Base-by-base conservation (phyloP, 371 early-diverging fungal species). In the Fennellomyces sp. region DNA sequence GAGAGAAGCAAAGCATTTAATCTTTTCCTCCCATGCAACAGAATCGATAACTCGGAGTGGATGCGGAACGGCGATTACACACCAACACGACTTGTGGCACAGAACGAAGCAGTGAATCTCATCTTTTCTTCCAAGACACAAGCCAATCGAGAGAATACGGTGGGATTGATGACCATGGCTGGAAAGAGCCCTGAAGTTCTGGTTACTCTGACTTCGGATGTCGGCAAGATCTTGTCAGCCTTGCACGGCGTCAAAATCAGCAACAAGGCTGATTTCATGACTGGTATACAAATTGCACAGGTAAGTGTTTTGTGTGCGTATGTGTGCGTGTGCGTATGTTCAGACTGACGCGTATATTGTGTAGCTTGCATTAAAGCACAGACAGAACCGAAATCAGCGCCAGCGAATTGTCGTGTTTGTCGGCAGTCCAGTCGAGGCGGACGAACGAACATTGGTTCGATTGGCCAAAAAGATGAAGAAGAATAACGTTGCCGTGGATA, bases 11-110 rank as follows among this genome's bases (percentile, higher is more conserved):
- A 21, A 15, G 15, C 8, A 33, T 35, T 10, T 35, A n/a, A 2
- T 19, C n/a, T 31, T 23, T n/a, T 45, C n/a, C 21, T 4, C 45
- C 23, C 10, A 8, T 21, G 23, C 45, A 21, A 49, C 60, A 95
- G 95, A n/a, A 78, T 97, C 57, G 98, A 98, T 76, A 99, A 98
- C 83, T 98, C 97, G 30, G 97, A 98, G 75, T 98, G 95, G 95
- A 93, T 97, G 92, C 86, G 98, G 69, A 98, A 99, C 68, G 99
- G 97, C 64, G 99, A 99, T 73, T 99, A 95, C 77, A 91, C 92
- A 56, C 99, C 99, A 26, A 93, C 90, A 35, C 89, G 99, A 66
- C 78, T 93, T 67, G 92, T 93, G 64, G 95, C 97, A 50, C 99
- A 99, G 76, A 88, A 88, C 53, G 99, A 99, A 78, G 92, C 97